Percentiles rank a stretch among this genome's conserved stretches.
These are phyloP conservation scores for Lactarius evosmus DNA, from an alignment of 768 basidiomycete genomes.

Conservation along the genomic window DNA sequence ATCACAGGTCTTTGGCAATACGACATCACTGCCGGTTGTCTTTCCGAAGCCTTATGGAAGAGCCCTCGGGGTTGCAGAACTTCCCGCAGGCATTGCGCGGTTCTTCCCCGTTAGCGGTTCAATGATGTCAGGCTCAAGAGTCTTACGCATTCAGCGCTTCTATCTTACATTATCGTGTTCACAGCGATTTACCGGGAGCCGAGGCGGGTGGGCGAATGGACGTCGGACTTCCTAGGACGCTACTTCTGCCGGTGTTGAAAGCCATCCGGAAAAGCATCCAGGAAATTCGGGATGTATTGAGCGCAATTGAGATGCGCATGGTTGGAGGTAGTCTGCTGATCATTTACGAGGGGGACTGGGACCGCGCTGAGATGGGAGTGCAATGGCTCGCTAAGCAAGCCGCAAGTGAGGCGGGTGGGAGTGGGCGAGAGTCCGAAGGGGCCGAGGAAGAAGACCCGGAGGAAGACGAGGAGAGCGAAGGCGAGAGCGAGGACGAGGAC, in stretches of 20 bases:
- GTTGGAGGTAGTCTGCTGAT: conserved; percentile 79
- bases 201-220: conserved; percentile 29
- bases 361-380: conserved; percentile 17
- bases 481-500: neutral
- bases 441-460: conserved; percentile 21
- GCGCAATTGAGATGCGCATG: conserved; percentile 67
- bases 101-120: conserved; percentile 65
- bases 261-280: conserved; percentile 51
- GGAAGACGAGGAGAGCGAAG: conserved; percentile 19
- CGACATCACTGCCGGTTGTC: conserved; percentile 44
- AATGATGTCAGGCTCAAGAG: conserved; percentile 14
- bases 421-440: neutral
- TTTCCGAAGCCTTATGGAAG: conserved; percentile 80
- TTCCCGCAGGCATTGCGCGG: conserved; percentile 69
- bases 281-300: conserved; percentile 49
- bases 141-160: conserved; percentile 1
- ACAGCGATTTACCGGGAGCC: conserved; percentile 15
- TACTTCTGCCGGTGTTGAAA: conserved; percentile 56
- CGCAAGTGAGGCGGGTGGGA: conserved; percentile 15
- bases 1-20: conserved; percentile 33
- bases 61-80: conserved; percentile 60
- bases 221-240: conserved; percentile 52
- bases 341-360: conserved; percentile 66
- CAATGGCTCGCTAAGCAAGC: conserved; percentile 18
- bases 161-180: conserved; percentile 14